phyloP scores from a whole-genome alignment of 257 asterid species.

The Handroanthus guayacan region DNA sequence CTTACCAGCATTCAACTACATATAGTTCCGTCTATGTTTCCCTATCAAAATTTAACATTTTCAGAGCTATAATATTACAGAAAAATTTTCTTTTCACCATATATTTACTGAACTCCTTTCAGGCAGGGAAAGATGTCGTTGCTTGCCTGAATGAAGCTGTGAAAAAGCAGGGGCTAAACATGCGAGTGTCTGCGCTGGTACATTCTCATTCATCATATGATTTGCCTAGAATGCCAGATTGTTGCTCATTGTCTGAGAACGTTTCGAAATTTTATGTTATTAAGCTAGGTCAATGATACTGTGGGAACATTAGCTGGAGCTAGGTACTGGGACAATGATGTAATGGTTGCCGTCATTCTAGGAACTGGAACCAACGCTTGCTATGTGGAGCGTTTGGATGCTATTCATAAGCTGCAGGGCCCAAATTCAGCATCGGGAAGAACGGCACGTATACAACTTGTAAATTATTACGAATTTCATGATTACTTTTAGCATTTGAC shows the following conservation, averaged over 20 bases:
- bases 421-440: slow-evolving; percentile 49
- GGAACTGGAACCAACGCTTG: slow-evolving; percentile 88
- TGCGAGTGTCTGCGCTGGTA: slow-evolving; percentile 86
- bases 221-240: background rate
- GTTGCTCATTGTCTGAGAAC: slow-evolving; percentile 3
- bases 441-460: slow-evolving; percentile 47
- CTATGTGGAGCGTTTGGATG: slow-evolving; percentile 63
- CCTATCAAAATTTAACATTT: background rate
- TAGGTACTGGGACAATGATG: slow-evolving; percentile 79
- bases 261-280: slow-evolving; percentile 18
- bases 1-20: background rate
- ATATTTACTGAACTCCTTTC: slow-evolving; percentile 26
- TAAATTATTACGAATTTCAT: background rate
- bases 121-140: slow-evolving; percentile 87
- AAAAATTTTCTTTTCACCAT: background rate
- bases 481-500: background rate
- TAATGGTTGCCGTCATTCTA: slow-evolving; percentile 80
- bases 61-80: background rate
- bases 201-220: slow-evolving; percentile 15
- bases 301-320: slow-evolving; percentile 88
- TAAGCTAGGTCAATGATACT: slow-evolving; percentile 83
- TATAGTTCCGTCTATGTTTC: background rate
- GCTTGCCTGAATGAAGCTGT: slow-evolving; percentile 79
- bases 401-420: slow-evolving; percentile 63
- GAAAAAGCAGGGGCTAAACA: slow-evolving; percentile 65